Evolutionary conservation across 2,329 filamentous ascomycete species (phyloP).

Genomic region (Bimuria novae-zelandiae): DNA sequence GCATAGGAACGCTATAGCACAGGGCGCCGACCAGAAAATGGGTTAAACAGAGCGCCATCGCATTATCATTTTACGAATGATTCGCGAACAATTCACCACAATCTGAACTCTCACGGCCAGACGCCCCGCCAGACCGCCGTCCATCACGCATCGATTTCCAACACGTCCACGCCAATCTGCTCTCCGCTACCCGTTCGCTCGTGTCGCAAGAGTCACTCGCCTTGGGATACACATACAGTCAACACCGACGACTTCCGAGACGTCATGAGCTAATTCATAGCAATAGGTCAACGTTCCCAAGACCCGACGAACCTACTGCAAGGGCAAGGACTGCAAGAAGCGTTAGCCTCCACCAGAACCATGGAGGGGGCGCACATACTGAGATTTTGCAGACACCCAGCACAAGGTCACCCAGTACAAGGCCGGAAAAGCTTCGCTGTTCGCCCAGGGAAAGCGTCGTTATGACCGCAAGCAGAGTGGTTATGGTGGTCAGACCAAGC

Average conservation of each 20-base stretch:
- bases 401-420: conserved; percentile 98
- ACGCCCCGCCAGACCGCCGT: background rate
- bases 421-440: conserved; percentile 93
- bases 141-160: background rate
- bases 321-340: conserved; percentile 86
- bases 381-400: conserved; percentile 60
- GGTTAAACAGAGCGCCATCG: background rate
- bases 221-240: conserved; percentile 11
- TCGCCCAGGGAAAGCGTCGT: conserved; percentile 99
- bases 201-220: conserved; percentile 15
- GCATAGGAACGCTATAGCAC: background rate
- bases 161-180: no score
- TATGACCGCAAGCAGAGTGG: conserved; percentile 90
- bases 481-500: conserved; percentile 99
- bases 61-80: background rate
- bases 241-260: background rate
- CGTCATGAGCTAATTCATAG: conserved; percentile 22
- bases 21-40: background rate
- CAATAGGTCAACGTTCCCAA: conserved; percentile 94
- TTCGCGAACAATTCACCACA: background rate
- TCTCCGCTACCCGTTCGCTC: conserved; percentile 19
- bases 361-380: conserved; percentile 23
- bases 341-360: conserved; percentile 34
- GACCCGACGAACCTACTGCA: conserved; percentile 97
- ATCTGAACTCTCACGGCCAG: background rate